phyloP scores from a whole-genome alignment of 2,329 filamentous ascomycete species.

The Trichothecium roseum region DNA sequence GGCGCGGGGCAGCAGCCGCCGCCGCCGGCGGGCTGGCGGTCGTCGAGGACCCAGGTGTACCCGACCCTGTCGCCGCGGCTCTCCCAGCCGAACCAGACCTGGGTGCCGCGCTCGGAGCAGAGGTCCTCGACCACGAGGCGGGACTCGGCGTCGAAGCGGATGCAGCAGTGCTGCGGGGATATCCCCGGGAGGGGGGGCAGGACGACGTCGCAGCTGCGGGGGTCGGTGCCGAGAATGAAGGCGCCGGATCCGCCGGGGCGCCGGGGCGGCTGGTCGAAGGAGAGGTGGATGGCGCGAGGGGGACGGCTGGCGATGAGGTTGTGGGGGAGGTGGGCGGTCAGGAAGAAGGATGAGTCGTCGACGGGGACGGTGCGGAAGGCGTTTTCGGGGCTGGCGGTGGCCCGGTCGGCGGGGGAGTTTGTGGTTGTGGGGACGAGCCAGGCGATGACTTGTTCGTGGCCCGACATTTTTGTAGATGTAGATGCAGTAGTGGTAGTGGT shows the following conservation, averaged over 20 bases:
- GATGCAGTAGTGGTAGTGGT: no score
- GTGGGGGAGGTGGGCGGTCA: slow-evolving; percentile 18
- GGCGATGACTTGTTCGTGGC: slow-evolving; percentile 21
- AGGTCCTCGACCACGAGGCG: slow-evolving; percentile 27
- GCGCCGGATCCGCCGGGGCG: slow-evolving; percentile 20
- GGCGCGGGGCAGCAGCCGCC: no score
- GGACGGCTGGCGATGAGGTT: slow-evolving; percentile 15
- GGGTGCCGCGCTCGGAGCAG: slow-evolving; percentile 24
- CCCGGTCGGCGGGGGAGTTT: slow-evolving; percentile 20
- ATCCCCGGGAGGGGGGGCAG: slow-evolving; percentile 23
- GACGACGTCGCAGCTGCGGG: slow-evolving; percentile 23
- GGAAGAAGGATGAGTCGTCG: slow-evolving; percentile 12
- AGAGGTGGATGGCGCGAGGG: slow-evolving; percentile 20
- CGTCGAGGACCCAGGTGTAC: slow-evolving; percentile 25
- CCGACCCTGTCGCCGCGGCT: slow-evolving; percentile 24
- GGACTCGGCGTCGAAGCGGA: slow-evolving; percentile 26
- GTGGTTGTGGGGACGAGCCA: slow-evolving; percentile 27
- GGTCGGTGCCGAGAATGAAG: slow-evolving; percentile 28
- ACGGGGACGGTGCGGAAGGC: slow-evolving; percentile 13
- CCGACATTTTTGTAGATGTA: slow-evolving; percentile 11
- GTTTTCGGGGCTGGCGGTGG: slow-evolving; percentile 21
- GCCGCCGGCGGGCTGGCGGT: slow-evolving; percentile 16
- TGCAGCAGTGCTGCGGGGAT: slow-evolving; percentile 23
- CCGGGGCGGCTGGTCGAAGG: slow-evolving; percentile 19
- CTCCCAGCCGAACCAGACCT: slow-evolving; percentile 31